A percentile compares a stretch with the other conserved stretches of the same genome.
These are phyloP conservation scores for Endocarpon pusillum DNA, from an alignment of 495 filamentous ascomycete species.

Conservation along the genomic window DNA sequence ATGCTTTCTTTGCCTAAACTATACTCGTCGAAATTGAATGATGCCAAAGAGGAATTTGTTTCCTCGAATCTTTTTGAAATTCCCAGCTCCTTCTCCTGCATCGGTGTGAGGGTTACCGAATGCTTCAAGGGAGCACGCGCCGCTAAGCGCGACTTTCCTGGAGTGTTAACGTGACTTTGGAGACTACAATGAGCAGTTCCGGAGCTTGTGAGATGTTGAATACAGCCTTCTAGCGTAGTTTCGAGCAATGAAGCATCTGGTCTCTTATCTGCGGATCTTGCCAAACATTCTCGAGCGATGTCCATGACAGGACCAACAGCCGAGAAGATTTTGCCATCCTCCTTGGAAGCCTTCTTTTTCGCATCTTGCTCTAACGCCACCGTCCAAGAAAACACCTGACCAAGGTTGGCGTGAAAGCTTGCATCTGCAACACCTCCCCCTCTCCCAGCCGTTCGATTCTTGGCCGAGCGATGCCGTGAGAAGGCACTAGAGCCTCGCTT, in stretches of 20 bases:
- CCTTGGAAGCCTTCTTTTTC: constrained; percentile 39
- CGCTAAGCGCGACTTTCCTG: too few relatives aligned
- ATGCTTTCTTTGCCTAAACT: too few relatives aligned
- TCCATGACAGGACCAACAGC: constrained; percentile 24
- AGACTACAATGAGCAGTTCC: too few relatives aligned
- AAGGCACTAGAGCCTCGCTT: constrained; percentile 58
- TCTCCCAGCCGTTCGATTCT: constrained; percentile 49
- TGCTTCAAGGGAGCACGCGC: too few relatives aligned
- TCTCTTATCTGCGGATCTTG: constrained; percentile 19
- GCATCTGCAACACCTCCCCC: constrained; percentile 56
- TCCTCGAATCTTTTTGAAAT: too few relatives aligned
- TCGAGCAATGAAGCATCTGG: constrained; percentile 23
- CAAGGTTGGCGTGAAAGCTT: constrained; percentile 69
- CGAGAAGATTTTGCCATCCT: constrained; percentile 19
- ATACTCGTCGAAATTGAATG: too few relatives aligned
- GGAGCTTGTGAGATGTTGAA: too few relatives aligned
- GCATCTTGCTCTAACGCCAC: constrained; percentile 47
- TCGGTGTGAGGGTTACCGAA: too few relatives aligned
- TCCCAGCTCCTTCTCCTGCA: too few relatives aligned
- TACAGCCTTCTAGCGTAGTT: not conserved
- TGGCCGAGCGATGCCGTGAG: constrained; percentile 49
- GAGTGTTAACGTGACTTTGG: too few relatives aligned
- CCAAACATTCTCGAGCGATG: constrained; percentile 28
- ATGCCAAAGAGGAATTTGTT: too few relatives aligned
- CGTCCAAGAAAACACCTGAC: constrained; percentile 68